phyloP scores from a whole-genome alignment of 2,329 filamentous ascomycete genomes.

The Daldinia sp. region DNA sequence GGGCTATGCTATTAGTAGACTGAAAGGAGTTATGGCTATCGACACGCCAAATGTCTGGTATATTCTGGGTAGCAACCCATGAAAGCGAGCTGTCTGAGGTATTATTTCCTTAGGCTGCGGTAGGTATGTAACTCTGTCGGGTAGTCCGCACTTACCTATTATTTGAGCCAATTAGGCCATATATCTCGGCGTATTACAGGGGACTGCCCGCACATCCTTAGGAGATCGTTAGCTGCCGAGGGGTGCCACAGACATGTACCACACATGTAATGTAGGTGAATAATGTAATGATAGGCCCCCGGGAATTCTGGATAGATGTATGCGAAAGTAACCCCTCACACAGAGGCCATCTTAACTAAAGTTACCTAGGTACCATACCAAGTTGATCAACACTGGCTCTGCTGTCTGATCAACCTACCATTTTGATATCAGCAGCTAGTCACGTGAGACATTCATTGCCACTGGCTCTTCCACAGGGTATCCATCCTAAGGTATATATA shows the following conservation, averaged over 20 bases:
- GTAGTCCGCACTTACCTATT: not conserved
- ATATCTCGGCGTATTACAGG: not conserved
- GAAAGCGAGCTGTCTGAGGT: too few species aligned
- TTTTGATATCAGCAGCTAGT: not conserved
- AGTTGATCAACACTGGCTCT: not conserved
- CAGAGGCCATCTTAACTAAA: not conserved
- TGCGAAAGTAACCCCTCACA: not conserved
- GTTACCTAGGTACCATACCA: not conserved
- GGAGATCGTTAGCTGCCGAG: not conserved
- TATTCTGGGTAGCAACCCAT: too few species aligned
- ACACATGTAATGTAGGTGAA: too few species aligned
- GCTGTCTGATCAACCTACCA: not conserved
- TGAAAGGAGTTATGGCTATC: not conserved
- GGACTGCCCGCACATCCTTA: not conserved
- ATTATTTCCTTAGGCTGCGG: too few species aligned
- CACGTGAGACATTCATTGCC: not conserved
- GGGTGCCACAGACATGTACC: not conserved
- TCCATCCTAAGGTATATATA: not conserved
- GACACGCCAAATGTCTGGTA: too few species aligned
- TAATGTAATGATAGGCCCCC: not conserved
- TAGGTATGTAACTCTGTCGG: too few species aligned
- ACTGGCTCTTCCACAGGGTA: not conserved
- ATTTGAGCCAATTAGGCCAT: not conserved
- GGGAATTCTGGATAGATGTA: not conserved
- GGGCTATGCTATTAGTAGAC: not conserved